Evolutionary conservation across 768 basidiomycete genomes (phyloP).

Genomic region (Russula sp.): DNA sequence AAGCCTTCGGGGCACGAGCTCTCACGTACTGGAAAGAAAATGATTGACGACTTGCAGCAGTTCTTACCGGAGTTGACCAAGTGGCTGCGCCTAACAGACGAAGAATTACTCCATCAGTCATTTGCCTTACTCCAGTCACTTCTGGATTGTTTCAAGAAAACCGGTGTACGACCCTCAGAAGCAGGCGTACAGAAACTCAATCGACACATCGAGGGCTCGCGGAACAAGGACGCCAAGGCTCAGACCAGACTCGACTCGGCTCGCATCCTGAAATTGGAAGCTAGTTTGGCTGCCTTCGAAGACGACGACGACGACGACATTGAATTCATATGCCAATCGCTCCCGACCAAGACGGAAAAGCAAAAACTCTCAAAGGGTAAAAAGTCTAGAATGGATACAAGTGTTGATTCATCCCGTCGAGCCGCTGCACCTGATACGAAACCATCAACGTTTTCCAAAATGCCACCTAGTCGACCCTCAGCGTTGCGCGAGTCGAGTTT

Average conservation of each 20-base stretch:
- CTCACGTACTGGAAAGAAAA: slow-evolving; percentile 58
- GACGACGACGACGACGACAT: slow-evolving; percentile 48
- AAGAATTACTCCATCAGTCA: slow-evolving; percentile 85
- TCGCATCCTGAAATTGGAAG: slow-evolving; percentile 61
- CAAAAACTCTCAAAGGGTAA: slow-evolving; percentile 8
- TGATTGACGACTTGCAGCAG: slow-evolving; percentile 72
- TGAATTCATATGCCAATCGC: slow-evolving; percentile 43
- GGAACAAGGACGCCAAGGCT: slow-evolving; percentile 40
- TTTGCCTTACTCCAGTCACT: slow-evolving; percentile 77
- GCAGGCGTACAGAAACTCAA: slow-evolving; percentile 59
- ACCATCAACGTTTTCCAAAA: slow-evolving; percentile 1
- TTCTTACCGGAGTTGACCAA: slow-evolving; percentile 73
- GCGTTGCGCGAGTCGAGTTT: slow-evolving; percentile 22
- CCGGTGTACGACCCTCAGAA: slow-evolving; percentile 48
- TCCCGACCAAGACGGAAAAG: slow-evolving; percentile 8
- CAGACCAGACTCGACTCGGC: slow-evolving; percentile 52
- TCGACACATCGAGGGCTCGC: slow-evolving; percentile 56
- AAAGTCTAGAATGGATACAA: not conserved
- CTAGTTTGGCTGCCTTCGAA: slow-evolving; percentile 57
- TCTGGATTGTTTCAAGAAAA: slow-evolving; percentile 67
- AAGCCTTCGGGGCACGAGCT: slow-evolving; percentile 35
- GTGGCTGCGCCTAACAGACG: slow-evolving; percentile 91
- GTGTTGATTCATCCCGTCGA: not conserved
- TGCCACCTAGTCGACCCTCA: not conserved
- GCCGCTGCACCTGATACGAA: not conserved